Evolutionary conservation across 2,329 filamentous ascomycete genomes (phyloP).

Genomic region (Camptophora hylomeconis): DNA sequence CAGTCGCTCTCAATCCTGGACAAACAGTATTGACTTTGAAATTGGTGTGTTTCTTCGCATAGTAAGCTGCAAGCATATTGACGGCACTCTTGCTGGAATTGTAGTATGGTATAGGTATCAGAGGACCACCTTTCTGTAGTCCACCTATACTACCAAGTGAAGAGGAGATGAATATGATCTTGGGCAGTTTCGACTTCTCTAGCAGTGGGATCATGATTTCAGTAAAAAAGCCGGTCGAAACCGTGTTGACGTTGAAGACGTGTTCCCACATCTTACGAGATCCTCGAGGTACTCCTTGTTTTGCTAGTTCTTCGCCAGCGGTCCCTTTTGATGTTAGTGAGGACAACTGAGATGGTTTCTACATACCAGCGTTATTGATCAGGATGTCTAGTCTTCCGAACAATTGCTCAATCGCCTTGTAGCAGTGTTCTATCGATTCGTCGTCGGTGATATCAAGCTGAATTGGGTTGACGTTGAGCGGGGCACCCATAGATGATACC

Average conservation of each 20-base stretch:
- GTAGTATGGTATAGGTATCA: conserved; percentile 5
- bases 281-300: conserved; percentile 4
- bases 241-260: conserved; percentile 18
- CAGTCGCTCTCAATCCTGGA: conserved; percentile 12
- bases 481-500: conserved; percentile 13
- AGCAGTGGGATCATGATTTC: conserved; percentile 12
- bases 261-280: conserved; percentile 15
- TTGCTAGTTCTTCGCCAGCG: conserved; percentile 9
- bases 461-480: conserved; percentile 19
- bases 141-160: conserved; percentile 8
- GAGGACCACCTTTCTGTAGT: conserved; percentile 3
- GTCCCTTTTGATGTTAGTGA: too few relatives aligned
- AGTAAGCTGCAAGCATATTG: conserved; percentile 12
- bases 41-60: conserved; percentile 10
- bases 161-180: conserved; percentile 14
- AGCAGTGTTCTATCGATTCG: conserved; percentile 21
- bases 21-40: conserved; percentile 16
- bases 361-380: conserved; percentile 26
- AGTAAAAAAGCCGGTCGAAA: conserved; percentile 14
- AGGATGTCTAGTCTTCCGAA: conserved; percentile 25
- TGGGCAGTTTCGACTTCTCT: conserved; percentile 11
- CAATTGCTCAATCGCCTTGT: conserved; percentile 18
- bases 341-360: background rate
- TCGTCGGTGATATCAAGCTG: conserved; percentile 23
- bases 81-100: conserved; percentile 12